Conservation (phyloP, 805 yeast genomes). For the Diddensiella transvaalensis region DNA sequence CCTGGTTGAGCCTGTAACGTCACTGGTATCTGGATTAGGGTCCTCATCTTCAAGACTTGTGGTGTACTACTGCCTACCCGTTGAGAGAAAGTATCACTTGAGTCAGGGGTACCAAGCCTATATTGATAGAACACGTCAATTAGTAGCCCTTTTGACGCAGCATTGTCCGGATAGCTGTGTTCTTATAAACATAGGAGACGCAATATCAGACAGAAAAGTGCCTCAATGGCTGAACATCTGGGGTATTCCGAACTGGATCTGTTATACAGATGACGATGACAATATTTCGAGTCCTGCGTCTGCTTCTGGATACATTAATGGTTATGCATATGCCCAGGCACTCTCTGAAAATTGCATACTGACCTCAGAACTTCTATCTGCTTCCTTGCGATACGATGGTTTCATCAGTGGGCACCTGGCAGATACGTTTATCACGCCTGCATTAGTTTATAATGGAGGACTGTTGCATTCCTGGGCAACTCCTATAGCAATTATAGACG, state of each 20-base stretch:
- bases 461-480: constrained; percentile 24
- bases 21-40: background rate
- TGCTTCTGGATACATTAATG: constrained; percentile 22
- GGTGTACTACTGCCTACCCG: background rate
- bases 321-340: constrained; percentile 29
- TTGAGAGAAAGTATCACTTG: background rate
- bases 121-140: background rate
- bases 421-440: constrained; percentile 27
- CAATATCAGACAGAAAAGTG: background rate
- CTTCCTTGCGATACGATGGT: constrained; percentile 26
- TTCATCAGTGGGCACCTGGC: constrained; percentile 28
- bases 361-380: background rate
- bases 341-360: constrained; percentile 22
- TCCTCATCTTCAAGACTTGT: background rate
- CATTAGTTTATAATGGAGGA: constrained; percentile 20
- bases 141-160: no score
- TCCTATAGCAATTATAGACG: constrained; percentile 31
- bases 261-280: background rate
- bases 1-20: background rate
- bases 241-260: background rate
- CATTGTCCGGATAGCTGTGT: background rate
- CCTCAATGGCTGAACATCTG: background rate
- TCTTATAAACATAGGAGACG: background rate
- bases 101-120: background rate
- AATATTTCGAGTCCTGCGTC: background rate